Percentiles rank a stretch among this genome's conserved stretches.
Conservation (phyloP, 2,329 filamentous ascomycete genomes). For the Aschersonia sp. region DNA sequence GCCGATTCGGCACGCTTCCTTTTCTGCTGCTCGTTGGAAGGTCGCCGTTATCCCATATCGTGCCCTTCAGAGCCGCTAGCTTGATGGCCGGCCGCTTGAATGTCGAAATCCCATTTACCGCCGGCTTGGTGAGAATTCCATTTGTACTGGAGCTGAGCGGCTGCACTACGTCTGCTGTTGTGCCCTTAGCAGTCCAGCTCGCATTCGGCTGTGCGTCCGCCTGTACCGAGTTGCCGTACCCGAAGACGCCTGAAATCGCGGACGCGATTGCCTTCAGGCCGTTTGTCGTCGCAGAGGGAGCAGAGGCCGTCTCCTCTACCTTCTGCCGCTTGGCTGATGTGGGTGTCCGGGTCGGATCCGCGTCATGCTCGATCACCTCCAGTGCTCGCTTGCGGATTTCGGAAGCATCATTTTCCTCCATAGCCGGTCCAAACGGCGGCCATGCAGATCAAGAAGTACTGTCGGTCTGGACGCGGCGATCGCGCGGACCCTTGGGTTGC, state of each 20-base stretch:
- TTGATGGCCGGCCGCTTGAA: conserved; percentile 17
- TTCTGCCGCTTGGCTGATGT: conserved; percentile 15
- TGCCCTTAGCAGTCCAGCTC: background rate
- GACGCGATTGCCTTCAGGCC: conserved; percentile 16
- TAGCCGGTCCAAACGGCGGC: conserved; percentile 3
- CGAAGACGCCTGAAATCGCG: conserved; percentile 14
- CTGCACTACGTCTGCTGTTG: background rate
- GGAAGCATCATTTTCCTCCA: conserved; percentile 12
- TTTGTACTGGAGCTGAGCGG: background rate
- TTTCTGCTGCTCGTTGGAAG: conserved; percentile 2
- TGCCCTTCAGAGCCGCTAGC: conserved; percentile 19
- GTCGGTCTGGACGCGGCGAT: too few relatives aligned
- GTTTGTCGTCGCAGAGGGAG: conserved; percentile 14
- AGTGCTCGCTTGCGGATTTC: conserved; percentile 6
- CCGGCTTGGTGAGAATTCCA: background rate
- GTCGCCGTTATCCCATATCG: conserved; percentile 21
- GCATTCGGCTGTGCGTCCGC: conserved; percentile 5
- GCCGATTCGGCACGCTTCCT: conserved; percentile 7
- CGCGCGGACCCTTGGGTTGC: too few relatives aligned
- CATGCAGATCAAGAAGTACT: background rate
- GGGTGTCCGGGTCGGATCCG: conserved; percentile 10
- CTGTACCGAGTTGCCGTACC: conserved; percentile 8
- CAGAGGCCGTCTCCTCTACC: conserved; percentile 12
- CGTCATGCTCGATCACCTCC: conserved; percentile 9
- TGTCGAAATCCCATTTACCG: conserved; percentile 3